Percentiles rank a stretch among this genome's conserved stretches.
Conservation (phyloP, 352 stramenopile genomes). For the Globisporangium splendens region DNA sequence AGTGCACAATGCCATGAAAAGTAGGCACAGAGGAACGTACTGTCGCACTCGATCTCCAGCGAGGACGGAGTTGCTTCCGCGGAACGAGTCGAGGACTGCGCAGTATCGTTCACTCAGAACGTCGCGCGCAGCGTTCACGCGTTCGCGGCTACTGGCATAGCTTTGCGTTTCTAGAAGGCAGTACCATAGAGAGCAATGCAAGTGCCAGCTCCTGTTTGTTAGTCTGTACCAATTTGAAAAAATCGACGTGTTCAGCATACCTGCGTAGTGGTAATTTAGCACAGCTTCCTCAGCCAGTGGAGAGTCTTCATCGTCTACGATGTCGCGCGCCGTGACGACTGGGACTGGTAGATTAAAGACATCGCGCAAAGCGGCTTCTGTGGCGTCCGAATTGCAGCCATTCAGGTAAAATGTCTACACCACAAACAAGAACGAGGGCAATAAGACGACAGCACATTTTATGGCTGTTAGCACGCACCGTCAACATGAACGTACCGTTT, state of each 20-base stretch:
- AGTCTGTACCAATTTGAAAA: too few species aligned
- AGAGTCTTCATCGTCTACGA: conserved; percentile 18
- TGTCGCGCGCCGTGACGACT: conserved; percentile 11
- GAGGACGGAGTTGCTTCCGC: conserved; percentile 47
- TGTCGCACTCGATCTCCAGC: conserved; percentile 50
- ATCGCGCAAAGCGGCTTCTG: conserved; percentile 58
- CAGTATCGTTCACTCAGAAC: conserved; percentile 59
- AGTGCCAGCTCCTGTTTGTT: too few species aligned
- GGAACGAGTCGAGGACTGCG: conserved; percentile 52
- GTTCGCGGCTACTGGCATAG: conserved; percentile 45
- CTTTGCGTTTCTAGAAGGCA: conserved; percentile 26
- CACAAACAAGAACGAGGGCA: too few species aligned
- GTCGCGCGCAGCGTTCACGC: conserved; percentile 51
- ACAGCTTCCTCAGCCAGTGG: conserved; percentile 13
- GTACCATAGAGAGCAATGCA: too few species aligned
- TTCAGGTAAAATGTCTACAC: conserved; percentile 67
- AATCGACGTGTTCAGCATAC: conserved; percentile 4
- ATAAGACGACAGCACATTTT: too few species aligned
- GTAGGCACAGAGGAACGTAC: conserved; percentile 26
- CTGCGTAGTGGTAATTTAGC: conserved; percentile 5
- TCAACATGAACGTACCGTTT: conserved; percentile 30
- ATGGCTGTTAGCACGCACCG: too few species aligned
- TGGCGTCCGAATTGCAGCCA: conserved; percentile 55
- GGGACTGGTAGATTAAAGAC: conserved; percentile 47
- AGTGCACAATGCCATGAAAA: too few species aligned